Conservation (phyloP, 2,329 filamentous ascomycete species). For the Aspergillus sp. region DNA sequence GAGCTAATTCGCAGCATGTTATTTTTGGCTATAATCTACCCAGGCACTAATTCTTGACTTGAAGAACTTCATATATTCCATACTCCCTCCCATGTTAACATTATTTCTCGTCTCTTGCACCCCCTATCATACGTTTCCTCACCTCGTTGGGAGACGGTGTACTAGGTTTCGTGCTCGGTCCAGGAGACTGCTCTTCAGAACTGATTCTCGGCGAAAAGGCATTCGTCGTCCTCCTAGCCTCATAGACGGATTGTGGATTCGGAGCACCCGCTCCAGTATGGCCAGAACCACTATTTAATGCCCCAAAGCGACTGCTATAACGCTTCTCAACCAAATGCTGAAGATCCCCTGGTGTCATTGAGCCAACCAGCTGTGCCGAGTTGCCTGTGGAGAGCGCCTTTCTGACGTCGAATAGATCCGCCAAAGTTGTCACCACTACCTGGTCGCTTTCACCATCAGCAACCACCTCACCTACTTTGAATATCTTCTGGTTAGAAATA, state of each 20-base stretch:
- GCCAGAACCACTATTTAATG: conserved; percentile 4
- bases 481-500: conserved; percentile 38
- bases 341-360: conserved; percentile 39
- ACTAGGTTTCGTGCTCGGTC: conserved; percentile 24
- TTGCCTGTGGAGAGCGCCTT: conserved; percentile 41
- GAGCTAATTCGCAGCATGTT: too few relatives aligned
- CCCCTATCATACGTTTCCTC: conserved; percentile 28
- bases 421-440: conserved; percentile 48
- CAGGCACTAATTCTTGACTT: too few relatives aligned
- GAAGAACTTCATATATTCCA: too few relatives aligned
- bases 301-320: conserved; percentile 36
- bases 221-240: background rate
- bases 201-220: background rate
- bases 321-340: conserved; percentile 31
- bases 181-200: conserved; percentile 22
- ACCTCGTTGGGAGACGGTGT: conserved; percentile 34
- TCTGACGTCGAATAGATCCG: conserved; percentile 48
- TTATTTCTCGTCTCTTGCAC: background rate
- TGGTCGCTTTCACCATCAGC: conserved; percentile 46
- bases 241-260: background rate
- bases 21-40: background rate
- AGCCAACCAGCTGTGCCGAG: conserved; percentile 45
- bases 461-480: conserved; percentile 43
- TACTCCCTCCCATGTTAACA: too few relatives aligned
- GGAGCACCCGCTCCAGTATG: background rate